Base-by-base conservation (phyloP, 2,329 filamentous ascomycete species). In the Daldinia sp. region DNA sequence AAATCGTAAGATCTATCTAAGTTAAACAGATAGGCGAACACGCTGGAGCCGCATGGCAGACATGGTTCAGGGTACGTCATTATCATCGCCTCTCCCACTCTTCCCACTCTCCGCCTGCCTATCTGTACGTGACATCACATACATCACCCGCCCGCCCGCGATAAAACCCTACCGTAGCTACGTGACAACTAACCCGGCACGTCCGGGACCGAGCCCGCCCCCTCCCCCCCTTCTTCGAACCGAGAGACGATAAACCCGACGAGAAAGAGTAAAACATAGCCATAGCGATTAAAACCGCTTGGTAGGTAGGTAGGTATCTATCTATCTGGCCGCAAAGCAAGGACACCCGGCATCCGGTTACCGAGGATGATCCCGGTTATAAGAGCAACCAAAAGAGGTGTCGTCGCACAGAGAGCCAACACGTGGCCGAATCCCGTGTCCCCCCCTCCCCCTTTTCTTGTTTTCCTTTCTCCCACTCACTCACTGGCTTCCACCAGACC, bases 331-430 rank as follows among this genome's bases (percentile, higher is more conserved):
- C 15, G 13, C 15, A n/a, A 35, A 13, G 21, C 39, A 21, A 21
- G 39, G 21, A 43, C 10, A 13, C 39, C 9, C 39, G 39, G 39
- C 39, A 15, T n/a, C n/a, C 11, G 21, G 39, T 11, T 25, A 50
- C 51, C 61, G 52, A 57, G 52, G 57, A 61, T 64, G 23, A 64
- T 61, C 61, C 57, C 32, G 30, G 61, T n/a, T 49, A 50, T 54
- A 61, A 37, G 39, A 30, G 41, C 15, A 17, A 48, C n/a, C n/a
- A n/a, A n/a, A n/a, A n/a, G n/a, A 50, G 35, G 49, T 48, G 62
- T 41, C 61, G 62, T 61, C 58, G 58, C 53, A 61, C 58, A 52
- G 41, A 13, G 10, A 43, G 43, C 11, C 58, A 49, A 61, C 58
- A 61, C 62, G 61, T 64, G 58, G 61, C 21, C 39, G 32, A 52